Evolutionary conservation across 176 grass and related monocot genomes (phyloP).

Genomic region (Oryza nivara): DNA sequence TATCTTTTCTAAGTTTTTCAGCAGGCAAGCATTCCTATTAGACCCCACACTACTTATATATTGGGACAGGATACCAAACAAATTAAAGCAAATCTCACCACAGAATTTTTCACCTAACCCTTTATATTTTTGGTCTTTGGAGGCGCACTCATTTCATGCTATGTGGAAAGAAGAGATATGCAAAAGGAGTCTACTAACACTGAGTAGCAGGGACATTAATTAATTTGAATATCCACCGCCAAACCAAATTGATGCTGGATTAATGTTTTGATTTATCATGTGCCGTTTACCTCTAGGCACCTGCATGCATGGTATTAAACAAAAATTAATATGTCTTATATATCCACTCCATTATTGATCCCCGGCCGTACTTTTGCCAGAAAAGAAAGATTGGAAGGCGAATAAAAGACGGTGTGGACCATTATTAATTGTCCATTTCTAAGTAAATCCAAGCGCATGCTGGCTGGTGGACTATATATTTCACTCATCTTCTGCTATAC

Average conservation of each 20-base stretch:
- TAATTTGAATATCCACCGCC: constrained; percentile 13
- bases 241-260: neutral
- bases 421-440: neutral
- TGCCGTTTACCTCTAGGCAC: constrained; percentile 7
- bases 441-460: neutral
- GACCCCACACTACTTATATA: neutral
- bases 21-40: neutral
- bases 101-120: constrained; percentile 44
- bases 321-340: neutral
- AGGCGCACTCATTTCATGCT: constrained; percentile 27
- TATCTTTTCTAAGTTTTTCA: neutral
- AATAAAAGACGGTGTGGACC: constrained; percentile 7
- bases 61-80: constrained; percentile 21
- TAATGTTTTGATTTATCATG: constrained; percentile 10
- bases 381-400: neutral
- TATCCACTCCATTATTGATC: constrained; percentile 29
- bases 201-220: neutral
- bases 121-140: constrained; percentile 9
- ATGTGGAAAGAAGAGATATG: neutral
- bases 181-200: neutral
- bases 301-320: neutral
- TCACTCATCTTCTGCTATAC: neutral
- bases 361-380: neutral
- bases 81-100: constrained; percentile 10
- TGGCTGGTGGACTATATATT: neutral